phyloP scores from a whole-genome alignment of 1,284 basidiomycete species.

The Puccinia polysora region DNA sequence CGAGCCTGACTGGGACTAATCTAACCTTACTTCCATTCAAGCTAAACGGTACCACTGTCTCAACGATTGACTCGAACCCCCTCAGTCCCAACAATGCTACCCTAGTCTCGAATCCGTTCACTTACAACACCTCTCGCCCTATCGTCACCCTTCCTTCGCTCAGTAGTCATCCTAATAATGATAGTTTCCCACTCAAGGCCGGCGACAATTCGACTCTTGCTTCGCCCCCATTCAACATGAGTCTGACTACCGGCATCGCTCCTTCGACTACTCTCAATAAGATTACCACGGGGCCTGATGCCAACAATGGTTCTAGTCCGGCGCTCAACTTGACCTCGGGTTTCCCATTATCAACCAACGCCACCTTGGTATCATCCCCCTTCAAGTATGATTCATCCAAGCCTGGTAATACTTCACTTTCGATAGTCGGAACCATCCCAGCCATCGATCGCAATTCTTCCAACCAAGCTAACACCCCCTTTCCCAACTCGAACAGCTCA shows the following conservation, averaged over 20 bases:
- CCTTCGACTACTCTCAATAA: too few relatives aligned
- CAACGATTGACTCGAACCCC: too few relatives aligned
- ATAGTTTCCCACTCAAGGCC: background rate
- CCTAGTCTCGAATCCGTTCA: background rate
- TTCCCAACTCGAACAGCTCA: background rate
- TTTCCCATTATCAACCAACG: background rate
- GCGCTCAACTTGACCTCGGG: background rate
- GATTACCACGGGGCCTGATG: too few relatives aligned
- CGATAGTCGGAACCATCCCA: too few relatives aligned
- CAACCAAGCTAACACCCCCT: background rate
- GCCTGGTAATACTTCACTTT: too few relatives aligned
- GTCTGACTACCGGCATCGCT: background rate
- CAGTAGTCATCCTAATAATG: background rate
- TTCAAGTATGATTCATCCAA: background rate
- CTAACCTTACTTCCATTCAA: too few relatives aligned
- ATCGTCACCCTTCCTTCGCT: too few relatives aligned
- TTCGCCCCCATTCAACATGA: background rate
- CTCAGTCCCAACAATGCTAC: slow-evolving; percentile 13
- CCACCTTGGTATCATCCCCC: background rate
- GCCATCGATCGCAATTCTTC: background rate
- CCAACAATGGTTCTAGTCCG: too few relatives aligned
- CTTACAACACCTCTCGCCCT: background rate
- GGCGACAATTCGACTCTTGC: background rate
- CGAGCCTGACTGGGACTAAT: too few relatives aligned
- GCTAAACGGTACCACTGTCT: too few relatives aligned